phyloP scores from a whole-genome alignment of 2,329 filamentous ascomycete genomes.

The Neopestalotiopsis clavispora region DNA sequence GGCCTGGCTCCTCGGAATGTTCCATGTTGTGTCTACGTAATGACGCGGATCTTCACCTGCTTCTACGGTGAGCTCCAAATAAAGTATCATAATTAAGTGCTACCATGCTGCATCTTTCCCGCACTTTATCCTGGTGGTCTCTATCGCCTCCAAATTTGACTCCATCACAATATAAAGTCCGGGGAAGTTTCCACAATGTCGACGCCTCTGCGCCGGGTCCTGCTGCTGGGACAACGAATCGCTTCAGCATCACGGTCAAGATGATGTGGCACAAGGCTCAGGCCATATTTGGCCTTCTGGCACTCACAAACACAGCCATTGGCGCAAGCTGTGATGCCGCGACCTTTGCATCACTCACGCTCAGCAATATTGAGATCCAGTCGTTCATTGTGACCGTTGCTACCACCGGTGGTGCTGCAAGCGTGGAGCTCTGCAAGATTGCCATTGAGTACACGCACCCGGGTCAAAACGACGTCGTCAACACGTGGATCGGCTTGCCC shows the following conservation, averaged over 20 bases:
- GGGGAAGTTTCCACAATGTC: neutral
- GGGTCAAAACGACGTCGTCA: conserved; percentile 12
- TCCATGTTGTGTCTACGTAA: neutral
- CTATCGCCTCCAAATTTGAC: too few species aligned
- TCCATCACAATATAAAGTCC: neutral
- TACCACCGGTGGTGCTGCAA: neutral
- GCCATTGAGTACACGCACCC: conserved; percentile 11
- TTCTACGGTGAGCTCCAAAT: neutral
- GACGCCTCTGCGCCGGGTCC: neutral
- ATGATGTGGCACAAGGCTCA: neutral
- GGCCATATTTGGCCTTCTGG: neutral
- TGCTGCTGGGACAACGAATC: neutral
- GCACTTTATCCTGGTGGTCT: neutral
- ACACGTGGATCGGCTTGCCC: conserved; percentile 11
- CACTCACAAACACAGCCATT: neutral
- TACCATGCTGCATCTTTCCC: neutral
- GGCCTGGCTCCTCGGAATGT: neutral
- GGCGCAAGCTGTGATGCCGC: neutral
- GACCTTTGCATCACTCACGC: neutral
- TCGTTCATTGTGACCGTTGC: neutral
- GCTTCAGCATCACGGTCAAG: neutral
- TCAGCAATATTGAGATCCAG: conserved; percentile 11
- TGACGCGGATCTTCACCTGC: neutral
- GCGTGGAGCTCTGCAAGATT: conserved; percentile 10
- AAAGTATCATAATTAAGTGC: neutral